phyloP scores from a whole-genome alignment of 306 rosid genomes.

The Acacia melanoxylon region DNA sequence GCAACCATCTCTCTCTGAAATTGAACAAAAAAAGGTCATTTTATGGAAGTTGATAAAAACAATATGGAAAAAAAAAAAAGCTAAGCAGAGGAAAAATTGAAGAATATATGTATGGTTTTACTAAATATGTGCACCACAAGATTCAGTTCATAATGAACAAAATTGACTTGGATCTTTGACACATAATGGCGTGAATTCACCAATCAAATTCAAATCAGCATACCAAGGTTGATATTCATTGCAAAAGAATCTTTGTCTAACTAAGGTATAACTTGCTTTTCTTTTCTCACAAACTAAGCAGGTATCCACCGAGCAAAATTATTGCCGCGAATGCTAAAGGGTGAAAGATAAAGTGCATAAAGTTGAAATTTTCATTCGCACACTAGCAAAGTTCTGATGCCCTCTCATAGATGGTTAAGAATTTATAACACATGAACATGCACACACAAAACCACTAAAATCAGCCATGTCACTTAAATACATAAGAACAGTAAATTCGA shows the following conservation, averaged over 20 bases:
- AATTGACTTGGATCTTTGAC: not conserved
- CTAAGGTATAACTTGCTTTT: not conserved
- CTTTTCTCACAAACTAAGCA: constrained; percentile 11
- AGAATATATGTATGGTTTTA: not conserved
- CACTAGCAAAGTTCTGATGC: constrained; percentile 7
- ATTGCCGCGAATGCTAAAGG: constrained; percentile 12
- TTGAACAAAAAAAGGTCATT: constrained; percentile 13
- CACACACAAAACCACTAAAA: not conserved
- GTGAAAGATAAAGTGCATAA: not conserved
- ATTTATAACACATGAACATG: constrained; percentile 5
- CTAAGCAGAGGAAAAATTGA: not conserved
- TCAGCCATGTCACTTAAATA: constrained; percentile 18
- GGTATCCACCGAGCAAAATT: not conserved
- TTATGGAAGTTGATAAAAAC: constrained; percentile 21
- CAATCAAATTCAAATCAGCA: not conserved
- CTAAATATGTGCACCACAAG: constrained; percentile 1
- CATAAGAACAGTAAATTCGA: not conserved
- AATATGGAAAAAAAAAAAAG: not conserved
- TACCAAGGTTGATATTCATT: not conserved
- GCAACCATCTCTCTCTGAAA: constrained; percentile 84
- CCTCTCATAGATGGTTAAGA: constrained; percentile 8
- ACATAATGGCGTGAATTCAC: constrained; percentile 13
- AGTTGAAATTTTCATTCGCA: not conserved
- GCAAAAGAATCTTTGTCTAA: constrained; percentile 3
- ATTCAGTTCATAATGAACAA: not conserved